Conservation (phyloP, 208 protist genomes). For the Wallacemonas collosoma region DNA sequence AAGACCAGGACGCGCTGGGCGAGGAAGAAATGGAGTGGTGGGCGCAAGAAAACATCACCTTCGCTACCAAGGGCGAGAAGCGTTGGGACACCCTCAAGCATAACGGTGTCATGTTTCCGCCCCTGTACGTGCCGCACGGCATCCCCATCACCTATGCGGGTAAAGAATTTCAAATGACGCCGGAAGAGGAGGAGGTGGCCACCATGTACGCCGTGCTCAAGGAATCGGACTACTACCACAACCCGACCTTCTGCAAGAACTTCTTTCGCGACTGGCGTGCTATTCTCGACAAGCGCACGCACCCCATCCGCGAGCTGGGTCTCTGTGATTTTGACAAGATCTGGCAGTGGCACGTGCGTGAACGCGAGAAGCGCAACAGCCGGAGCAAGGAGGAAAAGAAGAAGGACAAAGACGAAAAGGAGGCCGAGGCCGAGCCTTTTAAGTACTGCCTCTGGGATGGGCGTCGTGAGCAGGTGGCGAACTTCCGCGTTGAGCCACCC, state of each 20-base stretch:
- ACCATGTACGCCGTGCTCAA: conserved; percentile 97
- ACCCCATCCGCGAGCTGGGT: conserved; percentile 94
- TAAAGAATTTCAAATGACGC: conserved; percentile 88
- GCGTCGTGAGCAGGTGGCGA: conserved; percentile 95
- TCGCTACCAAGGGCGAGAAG: conserved; percentile 76
- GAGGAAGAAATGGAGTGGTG: conserved; percentile 83
- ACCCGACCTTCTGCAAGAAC: conserved; percentile 96
- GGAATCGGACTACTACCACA: conserved; percentile 96
- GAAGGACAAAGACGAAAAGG: conserved; percentile 72
- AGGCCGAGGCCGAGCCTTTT: conserved; percentile 89
- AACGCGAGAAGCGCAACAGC: conserved; percentile 89
- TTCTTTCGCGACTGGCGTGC: conserved; percentile 96
- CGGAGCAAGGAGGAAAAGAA: conserved; percentile 96
- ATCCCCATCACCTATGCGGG: conserved; percentile 96
- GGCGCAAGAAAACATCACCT: conserved; percentile 78
- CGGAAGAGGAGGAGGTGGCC: conserved; percentile 98
- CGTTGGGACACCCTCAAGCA: conserved; percentile 96
- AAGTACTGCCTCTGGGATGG: conserved; percentile 95
- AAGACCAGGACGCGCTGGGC: conserved; percentile 51
- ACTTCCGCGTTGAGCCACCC: conserved; percentile 98
- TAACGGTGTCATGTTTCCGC: conserved; percentile 98
- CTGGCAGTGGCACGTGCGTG: conserved; percentile 86
- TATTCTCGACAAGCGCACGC: conserved; percentile 85
- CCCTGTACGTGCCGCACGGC: conserved; percentile 96
- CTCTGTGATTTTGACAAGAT: conserved; percentile 98